Evolutionary conservation across 495 filamentous ascomycete genomes (phyloP).

Genomic region (Darksidea phi): DNA sequence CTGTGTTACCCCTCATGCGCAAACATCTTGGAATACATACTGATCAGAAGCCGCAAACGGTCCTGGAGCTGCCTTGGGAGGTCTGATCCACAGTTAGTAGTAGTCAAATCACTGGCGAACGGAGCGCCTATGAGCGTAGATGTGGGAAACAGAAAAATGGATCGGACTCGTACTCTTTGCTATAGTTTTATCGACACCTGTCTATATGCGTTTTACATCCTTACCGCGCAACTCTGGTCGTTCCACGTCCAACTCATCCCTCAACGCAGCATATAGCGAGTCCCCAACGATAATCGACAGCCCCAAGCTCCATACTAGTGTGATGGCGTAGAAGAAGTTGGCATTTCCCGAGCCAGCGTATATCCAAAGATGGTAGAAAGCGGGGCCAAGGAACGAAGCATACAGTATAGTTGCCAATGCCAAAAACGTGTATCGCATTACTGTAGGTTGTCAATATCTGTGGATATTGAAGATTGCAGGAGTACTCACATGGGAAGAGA

Average conservation of each 20-base stretch:
- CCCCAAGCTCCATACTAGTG: conserved; percentile 91
- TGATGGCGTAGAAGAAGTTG: conserved; percentile 99
- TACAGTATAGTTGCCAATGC: conserved; percentile 79
- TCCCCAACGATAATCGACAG: conserved; percentile 79
- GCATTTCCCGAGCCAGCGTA: conserved; percentile 97
- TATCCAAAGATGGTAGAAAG: conserved; percentile 97
- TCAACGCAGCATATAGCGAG: conserved; percentile 77
- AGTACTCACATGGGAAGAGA: conserved; percentile 77
- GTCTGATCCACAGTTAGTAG: too few relatives aligned
- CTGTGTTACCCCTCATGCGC: too few relatives aligned
- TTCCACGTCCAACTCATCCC: conserved; percentile 94
- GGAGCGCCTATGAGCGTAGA: background rate
- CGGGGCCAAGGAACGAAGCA: conserved; percentile 81
- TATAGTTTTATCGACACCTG: background rate
- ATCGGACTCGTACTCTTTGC: background rate
- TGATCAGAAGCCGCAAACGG: too few relatives aligned
- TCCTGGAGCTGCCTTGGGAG: too few relatives aligned
- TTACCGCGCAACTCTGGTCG: conserved; percentile 84
- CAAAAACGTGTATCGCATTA: conserved; percentile 93
- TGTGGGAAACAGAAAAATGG: background rate
- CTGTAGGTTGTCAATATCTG: conserved; percentile 42
- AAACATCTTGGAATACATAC: too few relatives aligned
- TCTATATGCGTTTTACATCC: conserved; percentile 73
- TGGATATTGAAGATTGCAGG: background rate
- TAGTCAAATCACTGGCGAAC: too few relatives aligned